phyloP scores from a whole-genome alignment of 495 filamentous ascomycete genomes.

The Aspergillus haitiensis region DNA sequence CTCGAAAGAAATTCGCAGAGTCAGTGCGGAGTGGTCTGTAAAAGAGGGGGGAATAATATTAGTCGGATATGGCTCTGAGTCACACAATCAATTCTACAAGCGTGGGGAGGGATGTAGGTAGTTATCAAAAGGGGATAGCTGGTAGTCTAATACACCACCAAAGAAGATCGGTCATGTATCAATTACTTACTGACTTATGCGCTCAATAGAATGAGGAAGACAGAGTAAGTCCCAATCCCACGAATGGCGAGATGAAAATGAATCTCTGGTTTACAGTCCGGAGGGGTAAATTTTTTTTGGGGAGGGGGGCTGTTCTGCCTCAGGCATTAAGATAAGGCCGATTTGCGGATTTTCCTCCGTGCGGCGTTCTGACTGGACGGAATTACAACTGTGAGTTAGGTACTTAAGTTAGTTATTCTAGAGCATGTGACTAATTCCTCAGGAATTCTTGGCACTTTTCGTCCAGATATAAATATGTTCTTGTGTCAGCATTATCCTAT shows the following conservation, averaged over 20 bases:
- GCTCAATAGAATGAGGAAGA: conserved; percentile 5
- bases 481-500: too few relatives aligned
- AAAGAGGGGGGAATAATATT: neutral
- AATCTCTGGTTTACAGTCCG: conserved; percentile 31
- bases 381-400: too few relatives aligned
- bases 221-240: conserved; percentile 1
- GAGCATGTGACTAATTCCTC: neutral
- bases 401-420: too few relatives aligned
- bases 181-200: conserved; percentile 6
- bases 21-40: neutral
- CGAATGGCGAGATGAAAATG: conserved; percentile 14
- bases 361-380: too few relatives aligned
- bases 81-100: conserved; percentile 1
- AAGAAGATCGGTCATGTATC: neutral
- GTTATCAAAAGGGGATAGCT: too few relatives aligned
- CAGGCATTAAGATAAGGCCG: conserved; percentile 28
- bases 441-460: neutral
- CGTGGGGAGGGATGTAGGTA: too few relatives aligned
- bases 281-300: conserved; percentile 44
- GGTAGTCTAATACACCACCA: too few relatives aligned
- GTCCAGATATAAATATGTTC: too few relatives aligned
- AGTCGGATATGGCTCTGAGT: conserved; percentile 8
- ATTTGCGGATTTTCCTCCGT: neutral
- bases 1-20: neutral
- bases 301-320: conserved; percentile 26